These are phyloP conservation scores for Diplodia intermedia DNA, from an alignment of 2,329 filamentous ascomycete species.

Conservation along the genomic window DNA sequence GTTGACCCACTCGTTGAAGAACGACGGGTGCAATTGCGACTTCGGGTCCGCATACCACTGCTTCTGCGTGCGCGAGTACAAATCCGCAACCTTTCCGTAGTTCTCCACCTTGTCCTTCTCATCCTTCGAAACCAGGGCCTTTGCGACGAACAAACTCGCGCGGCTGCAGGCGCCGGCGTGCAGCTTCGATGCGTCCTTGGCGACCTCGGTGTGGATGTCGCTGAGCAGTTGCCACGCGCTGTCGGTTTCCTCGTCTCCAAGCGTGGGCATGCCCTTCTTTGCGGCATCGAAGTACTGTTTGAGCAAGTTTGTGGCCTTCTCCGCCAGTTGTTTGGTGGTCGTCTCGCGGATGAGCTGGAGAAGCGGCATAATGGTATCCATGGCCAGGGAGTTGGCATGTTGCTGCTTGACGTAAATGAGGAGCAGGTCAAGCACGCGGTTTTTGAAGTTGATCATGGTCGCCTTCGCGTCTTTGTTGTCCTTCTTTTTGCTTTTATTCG, in stretches of 20 bases:
- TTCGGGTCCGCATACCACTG: conserved; percentile 53
- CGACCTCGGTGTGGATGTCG: conserved; percentile 72
- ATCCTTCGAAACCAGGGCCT: conserved; percentile 63
- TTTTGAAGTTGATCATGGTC: conserved; percentile 92
- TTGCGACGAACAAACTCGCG: conserved; percentile 71
- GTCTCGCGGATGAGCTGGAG: conserved; percentile 79
- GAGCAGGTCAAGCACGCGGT: conserved; percentile 86
- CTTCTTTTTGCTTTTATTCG: conserved; percentile 64
- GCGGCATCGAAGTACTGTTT: conserved; percentile 73
- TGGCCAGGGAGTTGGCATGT: conserved; percentile 69
- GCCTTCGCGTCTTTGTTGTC: conserved; percentile 87
- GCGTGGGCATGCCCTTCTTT: conserved; percentile 52
- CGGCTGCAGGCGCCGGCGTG: conserved; percentile 79
- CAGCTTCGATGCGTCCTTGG: conserved; percentile 68
- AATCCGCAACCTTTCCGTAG: conserved; percentile 48
- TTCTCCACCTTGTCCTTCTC: conserved; percentile 37
- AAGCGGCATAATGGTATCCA: conserved; percentile 76
- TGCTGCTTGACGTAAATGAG: conserved; percentile 84
- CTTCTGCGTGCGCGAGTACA: conserved; percentile 54
- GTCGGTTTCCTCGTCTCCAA: conserved; percentile 49
- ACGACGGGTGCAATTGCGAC: conserved; percentile 50
- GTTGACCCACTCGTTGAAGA: conserved; percentile 57
- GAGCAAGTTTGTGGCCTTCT: conserved; percentile 75
- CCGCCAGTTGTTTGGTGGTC: conserved; percentile 74
- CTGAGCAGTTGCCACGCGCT: conserved; percentile 65